Conservation (phyloP, 306 rosid species). For the Ochetophila trinervis region DNA sequence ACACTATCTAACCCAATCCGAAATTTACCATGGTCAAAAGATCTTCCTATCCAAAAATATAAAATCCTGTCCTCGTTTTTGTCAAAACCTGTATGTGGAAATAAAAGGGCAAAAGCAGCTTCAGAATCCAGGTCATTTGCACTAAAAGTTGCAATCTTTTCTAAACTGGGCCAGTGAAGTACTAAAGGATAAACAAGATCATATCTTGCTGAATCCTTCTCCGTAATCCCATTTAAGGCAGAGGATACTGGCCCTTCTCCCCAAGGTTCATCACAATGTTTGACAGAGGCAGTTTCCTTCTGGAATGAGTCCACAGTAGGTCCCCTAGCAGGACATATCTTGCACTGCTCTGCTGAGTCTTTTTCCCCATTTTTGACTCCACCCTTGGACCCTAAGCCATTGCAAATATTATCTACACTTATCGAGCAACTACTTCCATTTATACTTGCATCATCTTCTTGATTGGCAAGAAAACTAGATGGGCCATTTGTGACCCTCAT, state of each 20-base stretch:
- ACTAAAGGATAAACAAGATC: constrained; percentile 40
- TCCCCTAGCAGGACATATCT: constrained; percentile 21
- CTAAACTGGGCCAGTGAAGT: constrained; percentile 79
- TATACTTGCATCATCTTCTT: constrained; percentile 30
- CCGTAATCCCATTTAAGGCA: constrained; percentile 35
- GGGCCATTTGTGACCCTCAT: constrained; percentile 33
- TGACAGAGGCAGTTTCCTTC: constrained; percentile 28
- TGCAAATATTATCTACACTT: constrained; percentile 32
- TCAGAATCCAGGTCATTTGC: constrained; percentile 60
- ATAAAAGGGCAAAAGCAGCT: constrained; percentile 66
- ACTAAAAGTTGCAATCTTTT: constrained; percentile 50
- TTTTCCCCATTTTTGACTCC: constrained; percentile 32
- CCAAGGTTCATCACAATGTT: constrained; percentile 33
- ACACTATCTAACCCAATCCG: constrained; percentile 49
- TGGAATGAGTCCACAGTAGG: constrained; percentile 24
- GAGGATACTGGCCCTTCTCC: constrained; percentile 32
- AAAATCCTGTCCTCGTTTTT: constrained; percentile 42
- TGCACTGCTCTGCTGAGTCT: constrained; percentile 35
- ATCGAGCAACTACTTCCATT: constrained; percentile 30
- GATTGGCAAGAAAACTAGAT: constrained; percentile 33
- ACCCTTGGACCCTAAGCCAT: constrained; percentile 29
- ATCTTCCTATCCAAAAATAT: constrained; percentile 84
- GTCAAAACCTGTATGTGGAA: constrained; percentile 41
- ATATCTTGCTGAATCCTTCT: constrained; percentile 28
- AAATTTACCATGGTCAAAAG: constrained; percentile 42